Conservation (phyloP, 495 filamentous ascomycete species). For the Daldinia vernicosa region DNA sequence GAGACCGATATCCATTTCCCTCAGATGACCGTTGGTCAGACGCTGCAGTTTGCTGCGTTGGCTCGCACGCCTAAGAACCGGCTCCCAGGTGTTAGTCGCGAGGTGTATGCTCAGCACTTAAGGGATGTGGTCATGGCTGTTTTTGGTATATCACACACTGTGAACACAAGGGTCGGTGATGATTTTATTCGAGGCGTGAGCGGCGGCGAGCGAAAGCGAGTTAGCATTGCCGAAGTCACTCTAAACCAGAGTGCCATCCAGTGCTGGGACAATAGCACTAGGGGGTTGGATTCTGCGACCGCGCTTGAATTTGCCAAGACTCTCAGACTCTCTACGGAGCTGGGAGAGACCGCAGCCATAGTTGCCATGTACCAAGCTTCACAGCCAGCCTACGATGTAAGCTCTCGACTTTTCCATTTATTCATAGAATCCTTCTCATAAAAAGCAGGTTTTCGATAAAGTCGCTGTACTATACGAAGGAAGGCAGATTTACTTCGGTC, state of each 20-base stretch:
- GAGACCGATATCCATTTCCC: slow-evolving; percentile 74
- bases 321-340: slow-evolving; percentile 63
- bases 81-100: slow-evolving; percentile 65
- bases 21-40: slow-evolving; percentile 72
- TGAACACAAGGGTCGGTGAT: slow-evolving; percentile 84
- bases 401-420: neutral
- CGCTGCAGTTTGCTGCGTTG: slow-evolving; percentile 68
- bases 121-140: slow-evolving; percentile 75
- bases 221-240: slow-evolving; percentile 63
- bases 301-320: slow-evolving; percentile 60
- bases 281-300: slow-evolving; percentile 62
- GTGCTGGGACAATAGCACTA: slow-evolving; percentile 64
- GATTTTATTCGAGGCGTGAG: slow-evolving; percentile 77
- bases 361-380: slow-evolving; percentile 82
- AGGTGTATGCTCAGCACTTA: slow-evolving; percentile 72
- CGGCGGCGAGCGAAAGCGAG: slow-evolving; percentile 65
- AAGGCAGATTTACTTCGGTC: slow-evolving; percentile 72
- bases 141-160: slow-evolving; percentile 68
- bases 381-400: slow-evolving; percentile 70
- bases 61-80: slow-evolving; percentile 76
- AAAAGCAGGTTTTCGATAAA: slow-evolving; percentile 62
- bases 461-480: slow-evolving; percentile 70
- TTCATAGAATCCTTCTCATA: slow-evolving; percentile 15
- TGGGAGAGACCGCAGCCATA: slow-evolving; percentile 62
- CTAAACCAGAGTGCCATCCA: slow-evolving; percentile 57